Evolutionary conservation across 1,284 basidiomycete species (phyloP), one percentile per base, ranked within the genome.

Genomic region (Ceratobasidium papillatum): DNA sequence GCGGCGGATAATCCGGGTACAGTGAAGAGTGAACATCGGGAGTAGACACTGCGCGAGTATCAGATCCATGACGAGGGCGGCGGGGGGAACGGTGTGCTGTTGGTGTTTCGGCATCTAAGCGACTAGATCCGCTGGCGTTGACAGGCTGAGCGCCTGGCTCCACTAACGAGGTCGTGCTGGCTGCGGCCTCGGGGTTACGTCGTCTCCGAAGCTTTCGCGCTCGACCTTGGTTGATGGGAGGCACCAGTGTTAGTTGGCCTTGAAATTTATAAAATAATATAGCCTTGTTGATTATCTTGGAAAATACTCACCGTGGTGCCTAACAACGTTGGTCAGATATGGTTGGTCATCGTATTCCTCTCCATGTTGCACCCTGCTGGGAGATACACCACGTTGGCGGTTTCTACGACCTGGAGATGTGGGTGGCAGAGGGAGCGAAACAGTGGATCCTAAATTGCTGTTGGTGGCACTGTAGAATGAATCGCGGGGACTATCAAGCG

Each of bases 321-420:
- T 59, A 36, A 72, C 69, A 38, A 61, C 45, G 43, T 61, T 72
- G 11, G 69, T 72, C 9, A 72, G 54, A 62, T 72, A 72, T 19
- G 69, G 69, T 32, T 72, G 69, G 47, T 72, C 69, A 22, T 72
- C 69, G 19, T 72, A 72, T 30, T 72, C 69, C 61, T 72, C 69
- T 4, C 69, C 69, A 17, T 72, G 69, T 32, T 72, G 69, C 3
- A 56, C 61, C 30, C 69, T 41, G 30, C 58, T 72, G 19, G 69
- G 69, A 45, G 69, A 72, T n/a, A 61, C 41, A 8, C 69, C 69
- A 22, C 69, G 69, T 36, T 72, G 69, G 19, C 58, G 56, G 22
- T 30, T 49, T 51, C 69, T 59, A 2, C 69, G 69, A 30, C 38
- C 45, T 34, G 69, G 69, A 14, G 69, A 72, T 34, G 54, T n/a